Evolutionary conservation across 306 rosid species (phyloP), one percentile per base, ranked within the genome.

Genomic region (Crotalaria pallida): DNA sequence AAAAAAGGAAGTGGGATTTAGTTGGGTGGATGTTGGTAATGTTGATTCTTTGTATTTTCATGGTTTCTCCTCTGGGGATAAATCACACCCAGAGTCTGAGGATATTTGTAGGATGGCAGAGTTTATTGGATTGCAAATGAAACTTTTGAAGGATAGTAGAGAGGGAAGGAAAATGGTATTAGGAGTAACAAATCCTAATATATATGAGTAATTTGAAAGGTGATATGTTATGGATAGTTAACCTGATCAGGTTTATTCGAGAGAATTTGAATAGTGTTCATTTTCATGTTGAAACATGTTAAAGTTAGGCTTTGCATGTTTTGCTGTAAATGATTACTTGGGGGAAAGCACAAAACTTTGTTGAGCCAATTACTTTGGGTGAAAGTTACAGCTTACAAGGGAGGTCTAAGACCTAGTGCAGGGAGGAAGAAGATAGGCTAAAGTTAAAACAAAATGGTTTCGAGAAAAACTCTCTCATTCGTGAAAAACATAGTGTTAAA

Each of bases 31-130:
- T 69, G 86, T 72, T 50, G 85, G 74, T 53, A 78, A 65, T 72
- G 80, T 68, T 55, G 86, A 81, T 68, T 88, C 89, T 31, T 74
- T 83, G 79, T 73, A 56, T 71, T 79, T 92, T 44, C 92, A 86
- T 77, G 83, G 96, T 13, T 92, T 92, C 73, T 92, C 96, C 8
- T 87, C 96, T 0, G 89, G 91, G 45, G 98, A 92, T 74, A 77
- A 50, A 57, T 86, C 92, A 29, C 96, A 89, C 67, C 84, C 83
- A 1, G 69, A 79, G 31, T 82, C 89, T 18, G 87, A 72, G 53
- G 88, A 81, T 76, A 89, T 92, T 23, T 79, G 80, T 50, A 73
- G 77, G 69, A 89, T 83, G 92, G 87, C 88, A 5, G 80, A 86
- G 45, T 82, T 69, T 64, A 1, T 89, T 7, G 98, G 96, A 64